Conservation (phyloP, 1,284 basidiomycete species). For the Heterobasidion occidentale region DNA sequence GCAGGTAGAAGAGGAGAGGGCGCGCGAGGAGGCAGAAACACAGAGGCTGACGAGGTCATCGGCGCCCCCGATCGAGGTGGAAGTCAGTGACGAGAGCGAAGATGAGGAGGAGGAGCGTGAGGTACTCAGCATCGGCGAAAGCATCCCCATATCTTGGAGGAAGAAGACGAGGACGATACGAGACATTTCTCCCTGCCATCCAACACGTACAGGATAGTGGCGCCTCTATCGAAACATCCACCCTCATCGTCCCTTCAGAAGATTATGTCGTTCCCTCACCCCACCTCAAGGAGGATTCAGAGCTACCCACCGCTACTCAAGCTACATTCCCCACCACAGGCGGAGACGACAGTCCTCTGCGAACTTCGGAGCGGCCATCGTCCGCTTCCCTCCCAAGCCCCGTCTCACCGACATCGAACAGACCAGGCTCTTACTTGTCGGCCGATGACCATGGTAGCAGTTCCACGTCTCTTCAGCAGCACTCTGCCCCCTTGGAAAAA, state of each 20-base stretch:
- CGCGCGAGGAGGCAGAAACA: not conserved
- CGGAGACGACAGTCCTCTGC: not conserved
- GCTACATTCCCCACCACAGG: conserved; percentile 27
- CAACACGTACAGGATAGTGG: not conserved
- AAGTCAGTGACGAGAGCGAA: conserved; percentile 78
- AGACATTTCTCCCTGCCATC: too few relatives aligned
- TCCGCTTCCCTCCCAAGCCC: conserved; percentile 9
- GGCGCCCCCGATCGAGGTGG: conserved; percentile 65
- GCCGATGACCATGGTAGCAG: not conserved
- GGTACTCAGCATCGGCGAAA: conserved; percentile 20
- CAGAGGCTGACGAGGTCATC: conserved; percentile 21
- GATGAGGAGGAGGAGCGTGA: conserved; percentile 40
- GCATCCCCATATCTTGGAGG: conserved; percentile 52
- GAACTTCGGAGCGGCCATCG: not conserved
- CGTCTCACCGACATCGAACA: not conserved
- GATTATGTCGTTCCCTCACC: conserved; percentile 26
- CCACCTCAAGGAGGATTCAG: conserved; percentile 20
- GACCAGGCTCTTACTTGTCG: not conserved
- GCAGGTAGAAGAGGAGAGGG: conserved; percentile 35
- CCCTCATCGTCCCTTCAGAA: conserved; percentile 21
- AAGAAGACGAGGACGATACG: conserved; percentile 40
- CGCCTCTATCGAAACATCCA: not conserved
- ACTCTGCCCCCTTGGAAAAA: not conserved
- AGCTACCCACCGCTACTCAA: conserved; percentile 34
- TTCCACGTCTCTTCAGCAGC: conserved; percentile 5